phyloP scores from a whole-genome alignment of 371 early-diverging fungal genomes.

The Circinella umbellata region DNA sequence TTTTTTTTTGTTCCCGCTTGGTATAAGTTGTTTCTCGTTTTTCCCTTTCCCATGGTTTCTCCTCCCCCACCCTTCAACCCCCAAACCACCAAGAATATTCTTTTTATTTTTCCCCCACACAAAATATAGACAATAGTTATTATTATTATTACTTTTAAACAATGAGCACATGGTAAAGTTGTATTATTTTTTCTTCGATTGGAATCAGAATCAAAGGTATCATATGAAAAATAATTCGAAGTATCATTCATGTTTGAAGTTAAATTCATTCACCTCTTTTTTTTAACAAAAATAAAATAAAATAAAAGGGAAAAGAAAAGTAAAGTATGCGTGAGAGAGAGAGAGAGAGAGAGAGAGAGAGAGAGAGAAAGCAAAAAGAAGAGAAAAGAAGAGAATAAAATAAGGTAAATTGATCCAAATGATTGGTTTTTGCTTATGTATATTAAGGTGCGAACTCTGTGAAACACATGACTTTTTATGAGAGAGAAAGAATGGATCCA shows the following conservation, averaged over 20 bases:
- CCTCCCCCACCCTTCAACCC: not conserved
- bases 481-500: too few relatives aligned
- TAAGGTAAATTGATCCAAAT: not conserved
- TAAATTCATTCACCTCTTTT: not conserved
- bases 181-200: conserved; percentile 29
- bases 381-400: conserved; percentile 1
- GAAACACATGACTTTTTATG: too few relatives aligned
- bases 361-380: not conserved
- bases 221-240: conserved; percentile 9
- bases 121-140: not conserved
- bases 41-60: too few relatives aligned
- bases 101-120: too few relatives aligned
- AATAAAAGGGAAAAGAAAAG: too few relatives aligned
- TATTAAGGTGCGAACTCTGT: too few relatives aligned
- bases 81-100: not conserved
- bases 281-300: not conserved
- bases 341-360: not conserved
- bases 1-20: not conserved
- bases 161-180: conserved; percentile 51
- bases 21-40: too few relatives aligned
- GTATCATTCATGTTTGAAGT: conserved; percentile 10
- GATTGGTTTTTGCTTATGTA: not conserved
- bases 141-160: conserved; percentile 49
- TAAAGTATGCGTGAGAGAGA: not conserved
- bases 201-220: conserved; percentile 9